Percentiles rank a stretch among this genome's conserved stretches.
These are phyloP conservation scores for Neodidymelliopsis sp. DNA, from an alignment of 2,329 filamentous ascomycete species.

Conservation along the genomic window DNA sequence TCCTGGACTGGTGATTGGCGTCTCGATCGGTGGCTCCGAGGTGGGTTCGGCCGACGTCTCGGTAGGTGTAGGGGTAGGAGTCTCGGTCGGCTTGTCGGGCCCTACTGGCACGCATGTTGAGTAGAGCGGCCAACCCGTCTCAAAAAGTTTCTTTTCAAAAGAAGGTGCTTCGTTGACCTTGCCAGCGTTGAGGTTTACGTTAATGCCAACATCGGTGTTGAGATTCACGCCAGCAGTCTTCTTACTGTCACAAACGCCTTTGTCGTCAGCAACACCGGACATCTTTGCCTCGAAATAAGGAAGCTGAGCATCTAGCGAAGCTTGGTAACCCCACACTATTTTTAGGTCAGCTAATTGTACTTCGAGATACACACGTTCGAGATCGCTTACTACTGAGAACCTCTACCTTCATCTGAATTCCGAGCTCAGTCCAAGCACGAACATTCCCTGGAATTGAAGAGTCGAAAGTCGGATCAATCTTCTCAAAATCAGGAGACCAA, in stretches of 20 bases:
- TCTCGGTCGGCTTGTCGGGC: conserved; percentile 19
- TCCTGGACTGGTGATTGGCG: background rate
- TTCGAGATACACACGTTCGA: background rate
- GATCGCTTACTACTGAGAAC: conserved; percentile 24
- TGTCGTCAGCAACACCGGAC: conserved; percentile 16
- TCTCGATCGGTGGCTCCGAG: conserved; percentile 1
- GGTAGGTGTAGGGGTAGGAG: conserved; percentile 14
- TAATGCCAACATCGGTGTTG: conserved; percentile 28
- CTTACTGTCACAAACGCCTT: conserved; percentile 26
- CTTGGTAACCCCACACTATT: conserved; percentile 32
- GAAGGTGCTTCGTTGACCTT: conserved; percentile 25
- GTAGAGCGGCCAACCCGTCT: conserved; percentile 31
- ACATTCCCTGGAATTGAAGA: conserved; percentile 26
- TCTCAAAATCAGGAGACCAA: conserved; percentile 30
- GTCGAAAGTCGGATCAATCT: conserved; percentile 27
- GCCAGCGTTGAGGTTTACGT: conserved; percentile 32
- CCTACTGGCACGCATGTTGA: conserved; percentile 30
- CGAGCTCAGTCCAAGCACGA: conserved; percentile 31
- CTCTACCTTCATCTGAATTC: conserved; percentile 30
- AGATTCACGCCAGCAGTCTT: conserved; percentile 29
- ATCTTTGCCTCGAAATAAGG: conserved; percentile 30
- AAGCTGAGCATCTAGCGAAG: conserved; percentile 28
- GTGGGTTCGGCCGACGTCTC: conserved; percentile 3
- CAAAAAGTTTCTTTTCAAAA: conserved; percentile 27
- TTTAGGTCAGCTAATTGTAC: background rate